Conservation (phyloP, 1,284 basidiomycete genomes). For the Erythrobasidium hasegawianum region DNA sequence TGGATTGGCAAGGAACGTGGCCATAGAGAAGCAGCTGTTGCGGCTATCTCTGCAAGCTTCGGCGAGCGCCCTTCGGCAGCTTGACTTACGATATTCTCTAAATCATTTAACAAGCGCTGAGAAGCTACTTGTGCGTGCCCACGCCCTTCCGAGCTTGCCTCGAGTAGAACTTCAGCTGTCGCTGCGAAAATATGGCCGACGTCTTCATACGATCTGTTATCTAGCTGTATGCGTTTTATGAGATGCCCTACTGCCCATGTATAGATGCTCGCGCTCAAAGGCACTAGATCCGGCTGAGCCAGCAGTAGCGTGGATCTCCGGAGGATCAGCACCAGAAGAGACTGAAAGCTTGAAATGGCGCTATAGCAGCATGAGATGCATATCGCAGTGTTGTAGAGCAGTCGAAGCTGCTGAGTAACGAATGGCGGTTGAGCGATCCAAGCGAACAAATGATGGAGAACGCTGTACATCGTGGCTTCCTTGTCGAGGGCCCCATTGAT, state of each 20-base stretch:
- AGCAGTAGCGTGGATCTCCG: slow-evolving; percentile 66
- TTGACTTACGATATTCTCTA: neutral
- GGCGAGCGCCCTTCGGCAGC: too few species aligned
- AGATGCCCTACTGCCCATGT: slow-evolving; percentile 18
- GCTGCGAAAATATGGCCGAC: neutral
- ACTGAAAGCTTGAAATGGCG: slow-evolving; percentile 53
- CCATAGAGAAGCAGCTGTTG: too few species aligned
- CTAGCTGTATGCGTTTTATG: neutral
- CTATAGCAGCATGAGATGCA: slow-evolving; percentile 65
- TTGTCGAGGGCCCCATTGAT: slow-evolving; percentile 12
- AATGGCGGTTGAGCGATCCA: slow-evolving; percentile 66
- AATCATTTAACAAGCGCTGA: neutral
- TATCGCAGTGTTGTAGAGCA: slow-evolving; percentile 68
- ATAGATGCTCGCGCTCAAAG: slow-evolving; percentile 46
- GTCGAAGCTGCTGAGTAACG: slow-evolving; percentile 77
- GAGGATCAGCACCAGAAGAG: slow-evolving; percentile 55
- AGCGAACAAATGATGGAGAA: slow-evolving; percentile 68
- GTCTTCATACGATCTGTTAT: neutral
- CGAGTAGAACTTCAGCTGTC: neutral
- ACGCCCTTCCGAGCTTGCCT: too few species aligned
- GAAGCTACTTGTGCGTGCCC: too few species aligned
- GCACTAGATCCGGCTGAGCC: slow-evolving; percentile 63
- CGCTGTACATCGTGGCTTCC: slow-evolving; percentile 61
- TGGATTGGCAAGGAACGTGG: too few species aligned
- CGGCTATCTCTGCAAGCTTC: too few species aligned